Percentiles rank a stretch among this genome's conserved stretches.
Conservation (phyloP, 192 early-diverging fungal species). For the Coemansia sp. region DNA sequence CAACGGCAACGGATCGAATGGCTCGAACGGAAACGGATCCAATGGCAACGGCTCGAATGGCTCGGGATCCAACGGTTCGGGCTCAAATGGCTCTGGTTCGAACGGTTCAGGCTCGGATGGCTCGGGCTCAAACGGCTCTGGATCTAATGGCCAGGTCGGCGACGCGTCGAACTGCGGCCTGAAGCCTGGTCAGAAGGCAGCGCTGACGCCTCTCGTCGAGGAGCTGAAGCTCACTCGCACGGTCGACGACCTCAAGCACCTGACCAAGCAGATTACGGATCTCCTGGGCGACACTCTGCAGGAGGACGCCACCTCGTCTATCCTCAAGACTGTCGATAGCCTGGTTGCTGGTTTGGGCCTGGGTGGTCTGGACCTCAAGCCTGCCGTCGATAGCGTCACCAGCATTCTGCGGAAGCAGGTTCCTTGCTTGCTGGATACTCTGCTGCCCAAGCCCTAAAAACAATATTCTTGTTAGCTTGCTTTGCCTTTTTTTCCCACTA, state of each 20-base stretch:
- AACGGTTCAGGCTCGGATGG: constrained; percentile 19
- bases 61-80: constrained; percentile 15
- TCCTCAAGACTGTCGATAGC: constrained; percentile 46
- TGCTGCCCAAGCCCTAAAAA: constrained; percentile 45
- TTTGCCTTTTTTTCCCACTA: neutral
- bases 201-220: constrained; percentile 40
- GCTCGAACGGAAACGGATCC: constrained; percentile 20
- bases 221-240: constrained; percentile 50
- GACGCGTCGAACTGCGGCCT: constrained; percentile 38
- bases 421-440: constrained; percentile 49
- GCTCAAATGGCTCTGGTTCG: constrained; percentile 16
- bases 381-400: constrained; percentile 39
- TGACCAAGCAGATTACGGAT: constrained; percentile 50
- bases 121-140: constrained; percentile 15
- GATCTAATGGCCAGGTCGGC: constrained; percentile 27
- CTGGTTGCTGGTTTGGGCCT: constrained; percentile 45
- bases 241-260: constrained; percentile 50
- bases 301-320: constrained; percentile 30
- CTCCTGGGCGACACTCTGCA: constrained; percentile 47
- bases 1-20: constrained; percentile 13
- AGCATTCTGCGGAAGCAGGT: constrained; percentile 54
- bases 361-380: constrained; percentile 51
- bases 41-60: constrained; percentile 14
- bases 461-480: neutral
- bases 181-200: constrained; percentile 30